Base-by-base conservation (phyloP, 2,329 filamentous ascomycete genomes). In the Microdochium trichocladiopsis region DNA sequence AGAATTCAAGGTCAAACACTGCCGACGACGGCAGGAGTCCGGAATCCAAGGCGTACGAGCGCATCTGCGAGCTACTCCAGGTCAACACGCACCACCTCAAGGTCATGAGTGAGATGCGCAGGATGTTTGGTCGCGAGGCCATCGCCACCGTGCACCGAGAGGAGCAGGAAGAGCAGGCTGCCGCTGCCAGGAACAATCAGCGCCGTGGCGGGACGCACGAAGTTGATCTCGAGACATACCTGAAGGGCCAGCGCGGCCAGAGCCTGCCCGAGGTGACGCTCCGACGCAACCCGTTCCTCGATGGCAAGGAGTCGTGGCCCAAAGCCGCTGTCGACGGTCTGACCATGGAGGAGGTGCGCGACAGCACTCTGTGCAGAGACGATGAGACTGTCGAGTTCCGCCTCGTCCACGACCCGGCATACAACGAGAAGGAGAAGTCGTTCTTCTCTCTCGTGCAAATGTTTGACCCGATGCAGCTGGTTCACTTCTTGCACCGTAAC, bases 271-370 rank as follows among this genome's bases (percentile, higher is more conserved):
- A 90, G 50, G 76, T 90, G 28, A 84, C 87, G 21, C 74, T 89
- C 25, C 81, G 88, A 47, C 81, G 87, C 33, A 96, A 96, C 63
- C 78, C 89, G 12, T 93, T 96, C 63, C 83, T 95, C 54, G 87
- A 91, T 59, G 90, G 89, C 48, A 92, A 90, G 62, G 90, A 94
- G 57, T 83, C 88, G 50, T 96, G 92, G 92, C 92, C 91, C 3
- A 78, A 82, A 28, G 84, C 85, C 50, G 82, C 90, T 1, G 85
- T 87, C 31, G 89, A 88, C 16, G 94, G 94, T 0, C 74, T 99
- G 52, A 85, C 84, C 9, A 96, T 99, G 92, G 82, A 86, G 60
- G 72, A 73, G 55, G 52, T 79, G 16, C 67, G 67, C 47, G 70
- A 72, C 54, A 62, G 61, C 8, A 56, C 62, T 1, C 24, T 50